Evolutionary conservation across 768 basidiomycete genomes (phyloP), one percentile per base, ranked within the genome.

Genomic region (Podaxis sp.): DNA sequence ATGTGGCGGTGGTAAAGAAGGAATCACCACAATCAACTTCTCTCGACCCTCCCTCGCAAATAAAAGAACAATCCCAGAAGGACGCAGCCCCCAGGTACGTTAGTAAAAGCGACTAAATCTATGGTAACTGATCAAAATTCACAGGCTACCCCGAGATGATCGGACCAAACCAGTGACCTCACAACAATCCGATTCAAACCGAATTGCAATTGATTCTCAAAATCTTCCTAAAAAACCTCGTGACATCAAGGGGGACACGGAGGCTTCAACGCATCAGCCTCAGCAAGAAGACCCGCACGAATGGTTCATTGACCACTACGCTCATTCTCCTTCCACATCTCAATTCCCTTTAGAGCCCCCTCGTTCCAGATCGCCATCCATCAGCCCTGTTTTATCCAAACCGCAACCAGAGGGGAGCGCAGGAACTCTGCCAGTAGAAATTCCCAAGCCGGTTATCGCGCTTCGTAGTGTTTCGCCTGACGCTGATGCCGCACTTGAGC

Each of bases 281-380:
- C 70, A 77, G 53, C 75, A 82, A 33, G 79, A 82, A 63, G 86
- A 88, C 67, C 75, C 85, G 1, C 82, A 88, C 67, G 84, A 86
- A 67, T 86, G 85, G 84, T 73, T 86, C 57, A 68, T 85, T 64
- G 81, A 86, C 68, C 85, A 85, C 38, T 83, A 77, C 66, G 77
- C 79, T 38, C 74, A 79, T 63, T 71, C 78, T 47, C 72, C 76
- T 8, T 75, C 75, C 25, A 68, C 70, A 15, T 65, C 67, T 19
- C 70, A 70, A 51, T 60, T 66, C 8, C 71, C 67, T n/a, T 68
- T 67, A 52, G 70, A 70, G 51, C 73, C 75, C 8, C 70, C 70
- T 36, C 70, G 64, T 62, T 68, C 69, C 47, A 68, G 68, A n/a
- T 66, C 69, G 29, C 67, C 70, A 51, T 70, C 71, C 29, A 64